Conservation (phyloP, 768 basidiomycete species). For the Amanita thiersii region DNA sequence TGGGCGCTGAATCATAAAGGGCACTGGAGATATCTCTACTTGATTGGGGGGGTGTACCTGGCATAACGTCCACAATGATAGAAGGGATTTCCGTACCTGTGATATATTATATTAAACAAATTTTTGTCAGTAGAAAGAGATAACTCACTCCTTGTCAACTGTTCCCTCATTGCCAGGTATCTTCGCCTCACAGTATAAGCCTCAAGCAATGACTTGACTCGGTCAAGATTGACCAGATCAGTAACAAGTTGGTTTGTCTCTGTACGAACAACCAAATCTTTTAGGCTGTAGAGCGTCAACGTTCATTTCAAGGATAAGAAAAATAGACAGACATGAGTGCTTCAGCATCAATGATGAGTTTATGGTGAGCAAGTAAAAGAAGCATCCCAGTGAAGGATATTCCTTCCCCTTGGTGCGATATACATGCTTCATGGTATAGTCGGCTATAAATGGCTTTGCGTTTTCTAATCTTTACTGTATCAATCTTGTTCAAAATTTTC, state of each 20-base stretch:
- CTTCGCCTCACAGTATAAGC: constrained; percentile 67
- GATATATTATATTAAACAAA: background rate
- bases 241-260: constrained; percentile 74
- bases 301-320: background rate
- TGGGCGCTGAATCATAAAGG: constrained; percentile 18
- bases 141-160: constrained; percentile 24
- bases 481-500: constrained; percentile 51
- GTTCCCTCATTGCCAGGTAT: constrained; percentile 48
- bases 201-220: constrained; percentile 71
- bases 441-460: constrained; percentile 66
- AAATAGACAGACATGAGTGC: constrained; percentile 67
- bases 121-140: constrained; percentile 18
- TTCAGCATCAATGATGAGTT: constrained; percentile 82
- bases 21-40: constrained; percentile 51
- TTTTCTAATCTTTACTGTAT: constrained; percentile 52
- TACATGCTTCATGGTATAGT: constrained; percentile 80
- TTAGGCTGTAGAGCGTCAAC: constrained; percentile 40
- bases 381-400: constrained; percentile 92
- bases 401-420: constrained; percentile 64
- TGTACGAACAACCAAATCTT: constrained; percentile 71
- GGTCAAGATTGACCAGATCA: constrained; percentile 79
- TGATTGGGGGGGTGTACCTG: constrained; percentile 41
- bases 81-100: constrained; percentile 50
- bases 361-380: constrained; percentile 81
- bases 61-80: constrained; percentile 57